These are phyloP conservation scores for Adiantum capillusveneris DNA, from an alignment of 75 land plant genomes.

Conservation along the genomic window DNA sequence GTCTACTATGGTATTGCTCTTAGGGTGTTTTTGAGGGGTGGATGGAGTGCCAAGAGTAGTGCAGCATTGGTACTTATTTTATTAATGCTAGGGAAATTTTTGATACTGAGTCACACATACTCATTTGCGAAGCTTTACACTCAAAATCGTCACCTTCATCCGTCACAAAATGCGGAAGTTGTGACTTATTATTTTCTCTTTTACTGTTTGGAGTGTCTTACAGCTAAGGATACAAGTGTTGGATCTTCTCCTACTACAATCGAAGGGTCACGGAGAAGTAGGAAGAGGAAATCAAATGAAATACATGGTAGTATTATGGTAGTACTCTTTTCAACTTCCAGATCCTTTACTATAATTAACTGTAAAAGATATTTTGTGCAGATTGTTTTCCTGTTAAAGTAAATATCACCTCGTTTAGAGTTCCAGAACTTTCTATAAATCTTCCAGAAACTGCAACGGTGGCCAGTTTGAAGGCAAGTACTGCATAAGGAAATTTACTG, in stretches of 20 bases:
- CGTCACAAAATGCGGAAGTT: no score
- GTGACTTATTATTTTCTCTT: no score
- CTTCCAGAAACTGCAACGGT: slow-evolving; percentile 81
- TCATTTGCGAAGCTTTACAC: no score
- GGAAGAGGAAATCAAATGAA: not conserved
- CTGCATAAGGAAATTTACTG: not conserved
- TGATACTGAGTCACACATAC: no score
- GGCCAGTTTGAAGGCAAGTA: slow-evolving; percentile 63
- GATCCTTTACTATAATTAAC: not conserved
- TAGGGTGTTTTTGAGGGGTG: no score
- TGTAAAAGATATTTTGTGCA: not conserved
- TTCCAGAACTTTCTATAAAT: slow-evolving; percentile 83
- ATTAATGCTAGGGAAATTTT: no score
- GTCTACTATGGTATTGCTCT: no score
- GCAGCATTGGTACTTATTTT: no score
- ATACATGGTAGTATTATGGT: not conserved
- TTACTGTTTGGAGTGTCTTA: no score
- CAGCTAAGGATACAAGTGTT: not conserved
- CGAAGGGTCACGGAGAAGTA: not conserved
- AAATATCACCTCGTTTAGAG: slow-evolving; percentile 81
- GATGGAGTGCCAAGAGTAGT: no score
- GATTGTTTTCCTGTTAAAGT: slow-evolving; percentile 42
- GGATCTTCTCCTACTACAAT: not conserved
- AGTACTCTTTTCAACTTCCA: not conserved
- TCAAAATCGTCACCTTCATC: no score